Conservation (phyloP, 768 basidiomycete genomes). For the Albatrellus ellisii region DNA sequence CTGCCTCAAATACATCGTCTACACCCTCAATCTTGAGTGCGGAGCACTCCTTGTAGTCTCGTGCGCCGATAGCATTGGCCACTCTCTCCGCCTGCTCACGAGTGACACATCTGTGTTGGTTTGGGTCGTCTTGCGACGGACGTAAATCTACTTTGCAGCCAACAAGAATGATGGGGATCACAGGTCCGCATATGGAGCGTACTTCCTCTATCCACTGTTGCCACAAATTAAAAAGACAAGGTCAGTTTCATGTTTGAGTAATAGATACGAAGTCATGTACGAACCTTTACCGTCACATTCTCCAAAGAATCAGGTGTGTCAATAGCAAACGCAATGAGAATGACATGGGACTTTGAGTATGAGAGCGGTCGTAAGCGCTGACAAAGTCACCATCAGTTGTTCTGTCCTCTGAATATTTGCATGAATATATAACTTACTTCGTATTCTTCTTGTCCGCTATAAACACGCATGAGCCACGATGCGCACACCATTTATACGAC, state of each 20-base stretch:
- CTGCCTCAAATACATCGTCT: conserved; percentile 95
- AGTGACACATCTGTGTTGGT: conserved; percentile 49
- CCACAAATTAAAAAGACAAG: not conserved
- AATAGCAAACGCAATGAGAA: conserved; percentile 93
- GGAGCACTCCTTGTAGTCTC: conserved; percentile 91
- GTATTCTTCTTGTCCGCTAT: conserved; percentile 96
- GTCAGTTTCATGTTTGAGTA: not conserved
- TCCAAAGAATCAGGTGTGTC: conserved; percentile 96
- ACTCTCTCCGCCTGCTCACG: conserved; percentile 72
- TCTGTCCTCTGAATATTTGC: not conserved
- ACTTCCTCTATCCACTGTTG: conserved; percentile 97
- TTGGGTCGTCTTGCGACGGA: conserved; percentile 35
- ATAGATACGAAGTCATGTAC: conserved; percentile 4
- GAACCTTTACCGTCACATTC: conserved; percentile 86
- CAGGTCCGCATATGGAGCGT: conserved; percentile 85
- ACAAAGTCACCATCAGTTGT: conserved; percentile 4
- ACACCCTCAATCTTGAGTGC: conserved; percentile 85
- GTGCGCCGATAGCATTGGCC: conserved; percentile 75
- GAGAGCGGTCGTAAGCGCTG: conserved; percentile 92
- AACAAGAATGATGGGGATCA: conserved; percentile 88
- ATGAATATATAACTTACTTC: conserved; percentile 39
- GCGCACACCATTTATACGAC: conserved; percentile 4
- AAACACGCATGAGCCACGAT: conserved; percentile 8
- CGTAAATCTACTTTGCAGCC: conserved; percentile 95
- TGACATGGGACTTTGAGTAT: conserved; percentile 97